Evolutionary conservation across 306 rosid genomes (phyloP).

Genomic region (Leucaena leucocephala): DNA sequence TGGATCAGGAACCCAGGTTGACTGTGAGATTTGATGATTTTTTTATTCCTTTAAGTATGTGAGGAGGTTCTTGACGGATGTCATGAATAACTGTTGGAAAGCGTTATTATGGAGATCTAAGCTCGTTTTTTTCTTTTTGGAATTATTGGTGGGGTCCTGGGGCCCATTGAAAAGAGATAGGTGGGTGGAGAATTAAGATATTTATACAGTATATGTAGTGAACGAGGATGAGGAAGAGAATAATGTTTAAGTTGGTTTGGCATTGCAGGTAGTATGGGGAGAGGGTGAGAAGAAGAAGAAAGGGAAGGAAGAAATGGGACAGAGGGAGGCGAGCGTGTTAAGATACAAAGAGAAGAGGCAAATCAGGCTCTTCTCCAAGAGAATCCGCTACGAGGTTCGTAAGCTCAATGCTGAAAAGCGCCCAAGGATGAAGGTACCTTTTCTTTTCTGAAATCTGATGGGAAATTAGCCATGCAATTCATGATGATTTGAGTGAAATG

Average conservation of each 20-base stretch:
- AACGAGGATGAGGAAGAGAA: background rate
- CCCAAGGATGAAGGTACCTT: slow-evolving; percentile 85
- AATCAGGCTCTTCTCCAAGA: slow-evolving; percentile 77
- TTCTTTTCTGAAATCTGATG: background rate
- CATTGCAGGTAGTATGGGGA: slow-evolving; percentile 45
- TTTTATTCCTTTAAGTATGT: background rate
- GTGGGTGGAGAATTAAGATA: slow-evolving; percentile 3
- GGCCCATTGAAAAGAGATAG: background rate
- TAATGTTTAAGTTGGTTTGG: background rate
- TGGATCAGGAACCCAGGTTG: background rate
- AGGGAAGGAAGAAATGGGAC: slow-evolving; percentile 19
- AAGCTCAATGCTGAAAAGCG: slow-evolving; percentile 91
- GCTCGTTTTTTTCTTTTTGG: too few species aligned
- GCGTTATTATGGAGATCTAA: background rate
- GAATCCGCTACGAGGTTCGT: slow-evolving; percentile 84
- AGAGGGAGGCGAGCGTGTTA: slow-evolving; percentile 79
- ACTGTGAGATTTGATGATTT: slow-evolving; percentile 11
- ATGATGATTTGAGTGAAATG: background rate
- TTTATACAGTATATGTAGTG: background rate
- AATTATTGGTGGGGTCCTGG: background rate
- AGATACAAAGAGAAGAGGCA: slow-evolving; percentile 91
- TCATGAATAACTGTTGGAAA: background rate
- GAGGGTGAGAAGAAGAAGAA: slow-evolving; percentile 32
- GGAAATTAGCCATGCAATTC: background rate
- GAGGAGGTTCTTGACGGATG: background rate